Conservation (phyloP, 176 grass and related monocot species). For the Hsuehochloa calcarea region DNA sequence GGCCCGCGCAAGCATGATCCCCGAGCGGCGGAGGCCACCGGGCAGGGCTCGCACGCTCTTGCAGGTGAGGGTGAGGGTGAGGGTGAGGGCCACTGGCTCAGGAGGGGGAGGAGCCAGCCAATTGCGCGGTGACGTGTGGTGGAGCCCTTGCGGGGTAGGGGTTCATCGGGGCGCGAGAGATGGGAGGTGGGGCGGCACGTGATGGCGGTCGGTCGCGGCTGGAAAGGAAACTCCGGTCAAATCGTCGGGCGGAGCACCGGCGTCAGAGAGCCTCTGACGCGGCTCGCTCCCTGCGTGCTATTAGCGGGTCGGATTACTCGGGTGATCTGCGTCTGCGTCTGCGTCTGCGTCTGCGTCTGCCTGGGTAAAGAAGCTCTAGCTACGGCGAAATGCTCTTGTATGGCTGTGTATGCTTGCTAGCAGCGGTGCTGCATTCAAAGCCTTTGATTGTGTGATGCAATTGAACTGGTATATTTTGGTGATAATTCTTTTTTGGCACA, state of each 20-base stretch:
- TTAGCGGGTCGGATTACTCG: not conserved
- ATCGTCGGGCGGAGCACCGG: conserved; percentile 53
- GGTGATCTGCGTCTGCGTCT: not conserved
- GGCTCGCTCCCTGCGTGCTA: not conserved
- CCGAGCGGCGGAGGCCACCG: not conserved
- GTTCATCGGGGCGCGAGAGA: conserved; percentile 14
- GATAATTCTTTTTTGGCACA: not conserved
- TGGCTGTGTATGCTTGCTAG: not conserved
- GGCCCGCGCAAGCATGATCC: not conserved
- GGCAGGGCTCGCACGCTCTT: not conserved
- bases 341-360: not conserved
- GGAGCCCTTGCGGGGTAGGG: not conserved
- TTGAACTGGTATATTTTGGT: not conserved
- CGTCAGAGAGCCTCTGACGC: conserved; percentile 37
- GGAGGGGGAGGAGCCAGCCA: conserved; percentile 28
- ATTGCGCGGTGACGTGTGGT: not conserved
- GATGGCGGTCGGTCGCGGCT: conserved; percentile 39
- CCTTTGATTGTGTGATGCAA: not conserved
- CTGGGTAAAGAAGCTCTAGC: not conserved
- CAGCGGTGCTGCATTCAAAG: not conserved
- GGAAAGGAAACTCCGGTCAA: conserved; percentile 38
- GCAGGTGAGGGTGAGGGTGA: not conserved
- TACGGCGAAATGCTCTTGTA: not conserved
- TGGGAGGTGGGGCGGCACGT: conserved; percentile 48
- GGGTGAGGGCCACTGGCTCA: not conserved